phyloP scores from a whole-genome alignment of 352 stramenopile species.

The Pythium scleroteichum region DNA sequence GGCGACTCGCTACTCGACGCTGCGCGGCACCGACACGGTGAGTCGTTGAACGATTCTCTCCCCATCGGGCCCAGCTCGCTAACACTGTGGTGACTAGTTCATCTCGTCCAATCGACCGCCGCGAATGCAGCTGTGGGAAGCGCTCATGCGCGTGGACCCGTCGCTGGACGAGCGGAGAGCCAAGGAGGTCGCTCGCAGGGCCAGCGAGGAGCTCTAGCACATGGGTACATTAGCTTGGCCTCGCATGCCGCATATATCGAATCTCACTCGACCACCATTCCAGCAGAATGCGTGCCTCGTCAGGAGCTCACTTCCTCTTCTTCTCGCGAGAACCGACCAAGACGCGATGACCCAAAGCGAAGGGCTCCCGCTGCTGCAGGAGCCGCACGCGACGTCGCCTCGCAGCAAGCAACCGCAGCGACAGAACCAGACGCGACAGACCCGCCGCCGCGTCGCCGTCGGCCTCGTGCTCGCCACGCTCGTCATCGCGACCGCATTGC shows the following conservation, averaged over 20 bases:
- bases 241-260: neutral
- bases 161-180: conserved; percentile 52
- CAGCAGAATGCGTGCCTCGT: neutral
- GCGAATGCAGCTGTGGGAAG: conserved; percentile 63
- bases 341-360: conserved; percentile 7
- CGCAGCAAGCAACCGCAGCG: neutral
- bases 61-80: too few relatives aligned
- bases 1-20: conserved; percentile 54
- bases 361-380: conserved; percentile 12
- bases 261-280: neutral
- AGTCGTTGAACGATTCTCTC: neutral
- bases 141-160: conserved; percentile 69
- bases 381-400: neutral
- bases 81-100: conserved; percentile 37
- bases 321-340: too few relatives aligned
- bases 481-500: conserved; percentile 36
- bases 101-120: conserved; percentile 43
- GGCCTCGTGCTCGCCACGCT: conserved; percentile 36
- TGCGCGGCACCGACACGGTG: conserved; percentile 61
- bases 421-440: conserved; percentile 21
- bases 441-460: conserved; percentile 38
- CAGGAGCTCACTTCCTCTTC: neutral
- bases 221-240: neutral
- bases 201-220: conserved; percentile 1
- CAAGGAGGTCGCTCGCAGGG: conserved; percentile 33